phyloP scores from a whole-genome alignment of 129 eudicot species.

The Oenanthe sinensis region DNA sequence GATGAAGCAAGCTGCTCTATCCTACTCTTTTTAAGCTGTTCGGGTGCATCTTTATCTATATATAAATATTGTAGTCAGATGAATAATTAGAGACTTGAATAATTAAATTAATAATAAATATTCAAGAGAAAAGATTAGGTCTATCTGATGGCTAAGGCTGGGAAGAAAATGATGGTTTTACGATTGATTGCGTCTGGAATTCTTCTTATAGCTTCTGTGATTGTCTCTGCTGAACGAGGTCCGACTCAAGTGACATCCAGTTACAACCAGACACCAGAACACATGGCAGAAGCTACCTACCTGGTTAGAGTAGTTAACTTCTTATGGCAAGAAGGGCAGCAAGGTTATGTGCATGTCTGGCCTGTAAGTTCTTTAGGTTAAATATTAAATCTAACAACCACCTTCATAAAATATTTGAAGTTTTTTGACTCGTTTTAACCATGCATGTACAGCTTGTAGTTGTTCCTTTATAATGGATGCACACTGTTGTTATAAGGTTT shows the following conservation, averaged over 20 bases:
- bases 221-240: conserved; percentile 17
- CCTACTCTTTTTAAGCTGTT: background rate
- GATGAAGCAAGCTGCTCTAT: background rate
- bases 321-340: conserved; percentile 15
- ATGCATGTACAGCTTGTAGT: background rate
- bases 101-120: background rate
- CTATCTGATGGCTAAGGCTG: conserved; percentile 10
- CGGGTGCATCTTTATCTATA: background rate
- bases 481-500: background rate
- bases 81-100: background rate
- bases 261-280: conserved; percentile 4
- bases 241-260: background rate
- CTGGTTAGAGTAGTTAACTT: conserved; percentile 8
- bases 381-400: background rate
- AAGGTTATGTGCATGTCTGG: conserved; percentile 17
- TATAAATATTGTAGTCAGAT: background rate
- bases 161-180: background rate
- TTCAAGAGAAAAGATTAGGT: background rate
- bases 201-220: conserved; percentile 3
- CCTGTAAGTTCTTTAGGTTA: conserved; percentile 12
- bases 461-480: background rate
- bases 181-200: background rate
- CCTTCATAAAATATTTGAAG: background rate
- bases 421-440: background rate
- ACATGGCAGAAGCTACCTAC: conserved; percentile 7